Conservation (phyloP, 2,329 filamentous ascomycete species). For the Clarireedia monteithiana region DNA sequence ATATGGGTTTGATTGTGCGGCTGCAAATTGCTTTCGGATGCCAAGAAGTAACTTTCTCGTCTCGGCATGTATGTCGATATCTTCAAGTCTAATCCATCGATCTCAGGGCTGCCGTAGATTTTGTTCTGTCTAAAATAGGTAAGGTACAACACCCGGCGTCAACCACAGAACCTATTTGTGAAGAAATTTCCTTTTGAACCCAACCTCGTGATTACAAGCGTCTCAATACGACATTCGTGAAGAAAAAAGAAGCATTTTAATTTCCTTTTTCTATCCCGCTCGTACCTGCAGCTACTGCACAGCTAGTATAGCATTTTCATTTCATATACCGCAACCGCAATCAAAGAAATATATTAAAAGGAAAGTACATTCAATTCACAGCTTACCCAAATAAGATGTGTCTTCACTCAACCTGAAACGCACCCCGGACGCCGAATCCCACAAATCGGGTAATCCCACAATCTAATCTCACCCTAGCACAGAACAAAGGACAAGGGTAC, state of each 20-base stretch:
- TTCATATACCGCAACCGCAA: neutral
- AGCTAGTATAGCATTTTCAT: conserved; percentile 1
- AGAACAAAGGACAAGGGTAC: neutral
- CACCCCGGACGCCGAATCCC: neutral
- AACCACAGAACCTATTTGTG: neutral
- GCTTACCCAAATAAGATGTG: neutral
- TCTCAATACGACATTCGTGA: neutral
- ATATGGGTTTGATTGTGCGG: neutral
- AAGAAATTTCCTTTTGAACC: neutral
- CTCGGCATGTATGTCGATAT: neutral
- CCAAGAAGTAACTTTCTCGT: neutral
- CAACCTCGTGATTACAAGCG: neutral
- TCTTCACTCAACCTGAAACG: conserved; percentile 7
- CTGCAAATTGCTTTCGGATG: neutral
- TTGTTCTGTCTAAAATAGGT: neutral
- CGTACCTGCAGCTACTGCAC: neutral
- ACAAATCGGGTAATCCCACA: conserved; percentile 9
- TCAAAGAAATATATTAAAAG: conserved; percentile 8
- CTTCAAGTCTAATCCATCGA: neutral
- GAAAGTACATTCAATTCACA: neutral
- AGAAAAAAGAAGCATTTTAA: neutral
- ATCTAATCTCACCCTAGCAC: conserved; percentile 7
- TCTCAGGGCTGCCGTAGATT: too few relatives aligned
- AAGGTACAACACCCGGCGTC: neutral
- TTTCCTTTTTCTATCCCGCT: neutral